Conservation (phyloP, 2,329 filamentous ascomycete species). For the Penicillium sp. region DNA sequence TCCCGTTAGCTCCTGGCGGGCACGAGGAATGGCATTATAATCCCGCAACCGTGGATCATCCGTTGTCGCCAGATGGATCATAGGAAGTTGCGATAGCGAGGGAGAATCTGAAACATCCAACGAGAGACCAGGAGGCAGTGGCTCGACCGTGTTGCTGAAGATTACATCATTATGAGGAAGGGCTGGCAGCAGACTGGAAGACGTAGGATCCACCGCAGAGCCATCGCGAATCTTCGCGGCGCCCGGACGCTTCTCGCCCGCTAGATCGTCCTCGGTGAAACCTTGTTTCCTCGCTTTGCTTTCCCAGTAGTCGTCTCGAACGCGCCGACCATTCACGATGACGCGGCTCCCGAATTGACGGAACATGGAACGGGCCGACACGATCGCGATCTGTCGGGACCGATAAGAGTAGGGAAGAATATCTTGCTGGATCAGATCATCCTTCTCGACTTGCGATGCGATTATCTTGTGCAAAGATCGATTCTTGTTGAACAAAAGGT, state of each 20-base stretch:
- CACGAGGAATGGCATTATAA: conserved; percentile 79
- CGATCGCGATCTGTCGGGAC: conserved; percentile 97
- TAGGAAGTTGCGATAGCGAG: conserved; percentile 71
- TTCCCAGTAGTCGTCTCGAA: conserved; percentile 98
- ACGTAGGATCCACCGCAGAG: conserved; percentile 66
- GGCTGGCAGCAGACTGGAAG: conserved; percentile 58
- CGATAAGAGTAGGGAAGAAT: conserved; percentile 96
- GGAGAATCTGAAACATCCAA: conserved; percentile 64
- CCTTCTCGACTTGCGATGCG: conserved; percentile 91
- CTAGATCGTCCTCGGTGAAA: conserved; percentile 94
- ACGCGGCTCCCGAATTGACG: conserved; percentile 95
- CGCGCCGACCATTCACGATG: conserved; percentile 82
- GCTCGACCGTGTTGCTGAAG: conserved; percentile 75
- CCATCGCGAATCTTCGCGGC: conserved; percentile 85
- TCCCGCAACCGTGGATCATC: conserved; percentile 76
- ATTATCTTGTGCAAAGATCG: conserved; percentile 97
- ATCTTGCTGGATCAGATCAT: conserved; percentile 91
- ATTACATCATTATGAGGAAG: conserved; percentile 82
- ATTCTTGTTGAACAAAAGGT: conserved; percentile 98
- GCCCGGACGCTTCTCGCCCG: conserved; percentile 93
- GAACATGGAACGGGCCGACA: conserved; percentile 97
- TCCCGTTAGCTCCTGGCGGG: conserved; percentile 85
- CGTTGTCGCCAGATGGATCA: conserved; percentile 79
- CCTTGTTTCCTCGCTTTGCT: conserved; percentile 95
- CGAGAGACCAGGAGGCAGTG: conserved; percentile 67